These are phyloP conservation scores for Trifolium dubium DNA, from an alignment of 306 rosid genomes.

Conservation along the genomic window DNA sequence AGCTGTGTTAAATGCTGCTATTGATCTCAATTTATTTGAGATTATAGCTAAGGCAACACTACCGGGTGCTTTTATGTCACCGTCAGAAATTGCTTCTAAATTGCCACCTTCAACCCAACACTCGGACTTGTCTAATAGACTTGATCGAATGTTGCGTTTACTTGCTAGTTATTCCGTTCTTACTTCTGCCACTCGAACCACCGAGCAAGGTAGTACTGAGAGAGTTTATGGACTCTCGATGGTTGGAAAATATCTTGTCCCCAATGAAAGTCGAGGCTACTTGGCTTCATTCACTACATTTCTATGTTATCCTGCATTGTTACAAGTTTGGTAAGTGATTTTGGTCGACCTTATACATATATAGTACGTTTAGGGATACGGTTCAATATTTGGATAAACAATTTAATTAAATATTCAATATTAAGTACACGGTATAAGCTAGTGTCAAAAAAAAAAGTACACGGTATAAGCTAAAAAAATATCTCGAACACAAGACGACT, in stretches of 20 bases:
- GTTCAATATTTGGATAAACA: no score
- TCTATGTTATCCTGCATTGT: not conserved
- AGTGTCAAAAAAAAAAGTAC: no score
- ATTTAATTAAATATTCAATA: no score
- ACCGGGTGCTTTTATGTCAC: constrained; percentile 21
- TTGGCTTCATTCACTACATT: constrained; percentile 26
- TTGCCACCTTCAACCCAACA: not conserved
- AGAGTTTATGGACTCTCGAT: constrained; percentile 24
- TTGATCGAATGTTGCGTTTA: constrained; percentile 44
- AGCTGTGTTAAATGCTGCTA: constrained; percentile 37
- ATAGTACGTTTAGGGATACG: no score
- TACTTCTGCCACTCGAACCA: constrained; percentile 12
- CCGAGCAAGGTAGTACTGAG: not conserved
- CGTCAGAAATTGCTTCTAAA: constrained; percentile 40
- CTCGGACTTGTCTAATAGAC: constrained; percentile 12
- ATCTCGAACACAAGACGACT: no score
- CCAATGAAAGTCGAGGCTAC: constrained; percentile 13
- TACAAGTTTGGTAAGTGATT: constrained; percentile 24
- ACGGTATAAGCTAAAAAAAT: no score
- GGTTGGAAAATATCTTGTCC: constrained; percentile 37
- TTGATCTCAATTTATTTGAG: constrained; percentile 45
- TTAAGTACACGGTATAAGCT: no score
- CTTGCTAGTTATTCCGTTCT: constrained; percentile 35
- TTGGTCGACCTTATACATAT: not conserved
- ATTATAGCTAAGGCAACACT: constrained; percentile 22